These are phyloP conservation scores for Nepenthes alata DNA, from an alignment of 179 eudicot genomes.

Conservation along the genomic window DNA sequence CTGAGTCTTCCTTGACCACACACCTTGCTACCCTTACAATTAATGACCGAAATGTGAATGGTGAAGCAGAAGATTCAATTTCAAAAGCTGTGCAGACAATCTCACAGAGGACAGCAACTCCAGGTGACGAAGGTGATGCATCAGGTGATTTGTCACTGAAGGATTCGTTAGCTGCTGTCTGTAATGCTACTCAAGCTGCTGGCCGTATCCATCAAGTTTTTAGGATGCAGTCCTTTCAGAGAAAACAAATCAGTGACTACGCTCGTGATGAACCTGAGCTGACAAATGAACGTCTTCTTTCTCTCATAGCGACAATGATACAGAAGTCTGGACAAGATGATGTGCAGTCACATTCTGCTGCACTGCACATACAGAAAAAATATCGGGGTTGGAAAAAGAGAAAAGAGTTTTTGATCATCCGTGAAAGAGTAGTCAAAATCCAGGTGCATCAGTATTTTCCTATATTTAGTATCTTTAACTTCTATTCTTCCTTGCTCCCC, in stretches of 20 bases:
- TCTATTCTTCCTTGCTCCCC: neutral
- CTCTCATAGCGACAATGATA: slow-evolving; percentile 33
- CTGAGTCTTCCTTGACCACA: slow-evolving; percentile 50
- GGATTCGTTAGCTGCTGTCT: slow-evolving; percentile 50
- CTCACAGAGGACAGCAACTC: slow-evolving; percentile 36
- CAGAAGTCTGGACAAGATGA: slow-evolving; percentile 32
- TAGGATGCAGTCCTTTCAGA: slow-evolving; percentile 50
- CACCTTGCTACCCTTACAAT: slow-evolving; percentile 40
- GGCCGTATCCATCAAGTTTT: slow-evolving; percentile 58
- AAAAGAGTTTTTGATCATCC: slow-evolving; percentile 44
- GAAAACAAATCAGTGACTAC: slow-evolving; percentile 27
- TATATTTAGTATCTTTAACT: neutral
- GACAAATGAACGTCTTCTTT: slow-evolving; percentile 39
- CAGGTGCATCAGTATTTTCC: slow-evolving; percentile 29
- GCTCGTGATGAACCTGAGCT: slow-evolving; percentile 27
- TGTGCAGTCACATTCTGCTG: slow-evolving; percentile 42
- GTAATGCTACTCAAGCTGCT: slow-evolving; percentile 67
- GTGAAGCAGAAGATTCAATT: slow-evolving; percentile 20
- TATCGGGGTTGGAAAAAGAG: slow-evolving; percentile 58
- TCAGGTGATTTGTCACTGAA: slow-evolving; percentile 29
- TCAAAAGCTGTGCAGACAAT: slow-evolving; percentile 29
- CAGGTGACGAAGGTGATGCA: slow-evolving; percentile 21
- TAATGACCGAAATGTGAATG: slow-evolving; percentile 23
- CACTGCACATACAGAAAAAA: slow-evolving; percentile 52
- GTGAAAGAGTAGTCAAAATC: slow-evolving; percentile 52